Evolutionary conservation across 306 rosid genomes (phyloP).

Genomic region (Cyamopsis tetragonoloba): DNA sequence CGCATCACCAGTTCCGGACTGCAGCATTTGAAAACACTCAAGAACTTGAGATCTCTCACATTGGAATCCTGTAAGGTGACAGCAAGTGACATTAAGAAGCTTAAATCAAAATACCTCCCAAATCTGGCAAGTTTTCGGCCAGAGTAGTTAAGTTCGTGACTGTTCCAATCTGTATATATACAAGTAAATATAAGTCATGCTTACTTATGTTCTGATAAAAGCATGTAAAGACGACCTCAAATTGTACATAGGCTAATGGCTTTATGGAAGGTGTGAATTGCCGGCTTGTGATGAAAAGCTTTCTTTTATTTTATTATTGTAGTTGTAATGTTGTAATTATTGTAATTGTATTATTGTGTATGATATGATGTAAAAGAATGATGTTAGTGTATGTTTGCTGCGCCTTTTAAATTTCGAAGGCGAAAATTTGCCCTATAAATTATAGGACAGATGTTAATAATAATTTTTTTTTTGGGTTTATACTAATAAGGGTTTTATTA

Average conservation of each 20-base stretch:
- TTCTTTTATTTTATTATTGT: background rate
- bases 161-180: background rate
- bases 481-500: too few species aligned
- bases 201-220: background rate
- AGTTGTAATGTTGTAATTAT: too few species aligned
- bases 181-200: background rate
- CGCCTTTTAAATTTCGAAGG: background rate
- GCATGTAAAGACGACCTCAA: slow-evolving; percentile 8
- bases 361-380: background rate
- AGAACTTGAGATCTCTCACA: slow-evolving; percentile 77
- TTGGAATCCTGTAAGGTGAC: slow-evolving; percentile 85
- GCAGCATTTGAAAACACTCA: slow-evolving; percentile 67
- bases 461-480: too few species aligned
- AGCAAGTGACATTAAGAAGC: slow-evolving; percentile 67
- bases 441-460: background rate
- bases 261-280: slow-evolving; percentile 22
- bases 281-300: slow-evolving; percentile 32
- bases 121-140: slow-evolving; percentile 88
- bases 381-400: background rate
- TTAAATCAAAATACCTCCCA: slow-evolving; percentile 65
- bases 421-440: background rate
- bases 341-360: too few species aligned
- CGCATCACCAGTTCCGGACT: slow-evolving; percentile 69
- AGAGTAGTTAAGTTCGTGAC: slow-evolving; percentile 36
- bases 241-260: slow-evolving; percentile 30